Percentiles rank a stretch among this genome's conserved stretches.
These are phyloP conservation scores for Neurospora sp. DNA, from an alignment of 495 filamentous ascomycete genomes.

Conservation along the genomic window DNA sequence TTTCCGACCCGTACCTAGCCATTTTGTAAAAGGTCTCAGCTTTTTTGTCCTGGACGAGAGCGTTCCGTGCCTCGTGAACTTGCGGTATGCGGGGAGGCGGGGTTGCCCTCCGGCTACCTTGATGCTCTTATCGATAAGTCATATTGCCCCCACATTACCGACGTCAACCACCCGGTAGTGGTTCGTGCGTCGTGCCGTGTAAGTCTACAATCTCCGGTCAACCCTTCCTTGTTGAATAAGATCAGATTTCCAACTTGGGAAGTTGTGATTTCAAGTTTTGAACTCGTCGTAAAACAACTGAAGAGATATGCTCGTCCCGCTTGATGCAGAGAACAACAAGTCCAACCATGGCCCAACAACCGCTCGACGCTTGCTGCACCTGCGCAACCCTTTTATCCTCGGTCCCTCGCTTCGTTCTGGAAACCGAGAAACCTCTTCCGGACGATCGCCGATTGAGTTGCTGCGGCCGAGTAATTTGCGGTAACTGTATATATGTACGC, in stretches of 20 bases:
- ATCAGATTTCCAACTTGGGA: neutral
- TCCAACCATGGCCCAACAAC: neutral
- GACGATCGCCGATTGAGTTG: conserved; percentile 47
- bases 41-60: too few species aligned
- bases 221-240: neutral
- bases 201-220: neutral
- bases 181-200: neutral
- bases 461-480: conserved; percentile 58
- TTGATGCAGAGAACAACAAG: neutral
- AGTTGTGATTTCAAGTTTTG: neutral
- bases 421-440: conserved; percentile 45
- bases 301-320: neutral
- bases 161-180: neutral
- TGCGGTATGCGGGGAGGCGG: neutral
- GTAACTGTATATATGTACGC: conserved; percentile 49
- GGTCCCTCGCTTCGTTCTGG: conserved; percentile 28
- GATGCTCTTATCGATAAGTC: neutral
- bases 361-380: conserved; percentile 49
- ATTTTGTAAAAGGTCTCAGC: too few species aligned
- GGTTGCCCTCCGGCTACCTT: neutral
- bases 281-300: neutral
- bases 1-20: too few species aligned
- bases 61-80: too few species aligned
- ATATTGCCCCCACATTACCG: neutral
- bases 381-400: conserved; percentile 49